Evolutionary conservation across 495 filamentous ascomycete species (phyloP).

Genomic region (Cryomyces antarcticus): DNA sequence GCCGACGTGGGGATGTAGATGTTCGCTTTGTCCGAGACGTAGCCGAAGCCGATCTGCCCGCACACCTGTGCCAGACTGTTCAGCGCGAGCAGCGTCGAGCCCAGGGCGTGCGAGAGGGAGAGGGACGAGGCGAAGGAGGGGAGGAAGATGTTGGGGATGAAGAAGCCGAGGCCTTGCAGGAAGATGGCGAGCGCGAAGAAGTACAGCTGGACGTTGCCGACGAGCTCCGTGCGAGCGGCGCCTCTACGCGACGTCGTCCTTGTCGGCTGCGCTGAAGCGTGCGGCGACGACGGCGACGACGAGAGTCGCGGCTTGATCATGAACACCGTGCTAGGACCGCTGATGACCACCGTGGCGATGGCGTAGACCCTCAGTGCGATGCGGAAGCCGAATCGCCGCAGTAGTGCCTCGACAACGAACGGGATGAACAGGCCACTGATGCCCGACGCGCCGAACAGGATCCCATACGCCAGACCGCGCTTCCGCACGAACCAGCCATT

Average conservation of each 20-base stretch:
- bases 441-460: slow-evolving; percentile 21
- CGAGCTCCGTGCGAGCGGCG: neutral
- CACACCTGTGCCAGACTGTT: slow-evolving; percentile 6
- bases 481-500: slow-evolving; percentile 22
- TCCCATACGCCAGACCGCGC: slow-evolving; percentile 23
- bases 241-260: too few relatives aligned
- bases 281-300: slow-evolving; percentile 1
- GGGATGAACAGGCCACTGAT: slow-evolving; percentile 19
- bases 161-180: slow-evolving; percentile 10
- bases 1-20: slow-evolving; percentile 4
- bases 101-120: slow-evolving; percentile 1
- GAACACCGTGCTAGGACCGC: slow-evolving; percentile 12
- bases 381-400: slow-evolving; percentile 16
- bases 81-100: slow-evolving; percentile 6
- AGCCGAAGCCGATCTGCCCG: slow-evolving; percentile 9
- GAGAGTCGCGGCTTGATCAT: slow-evolving; percentile 16
- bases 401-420: slow-evolving; percentile 14
- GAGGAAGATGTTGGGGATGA: slow-evolving; percentile 10
- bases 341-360: slow-evolving; percentile 15
- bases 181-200: slow-evolving; percentile 5
- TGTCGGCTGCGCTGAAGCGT: neutral
- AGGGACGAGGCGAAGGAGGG: slow-evolving; percentile 8
- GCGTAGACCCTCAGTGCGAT: slow-evolving; percentile 20
- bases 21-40: slow-evolving; percentile 7
- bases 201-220: slow-evolving; percentile 1